Base-by-base conservation (phyloP, 2,329 filamentous ascomycete genomes). In the Diplodia corticola region DNA sequence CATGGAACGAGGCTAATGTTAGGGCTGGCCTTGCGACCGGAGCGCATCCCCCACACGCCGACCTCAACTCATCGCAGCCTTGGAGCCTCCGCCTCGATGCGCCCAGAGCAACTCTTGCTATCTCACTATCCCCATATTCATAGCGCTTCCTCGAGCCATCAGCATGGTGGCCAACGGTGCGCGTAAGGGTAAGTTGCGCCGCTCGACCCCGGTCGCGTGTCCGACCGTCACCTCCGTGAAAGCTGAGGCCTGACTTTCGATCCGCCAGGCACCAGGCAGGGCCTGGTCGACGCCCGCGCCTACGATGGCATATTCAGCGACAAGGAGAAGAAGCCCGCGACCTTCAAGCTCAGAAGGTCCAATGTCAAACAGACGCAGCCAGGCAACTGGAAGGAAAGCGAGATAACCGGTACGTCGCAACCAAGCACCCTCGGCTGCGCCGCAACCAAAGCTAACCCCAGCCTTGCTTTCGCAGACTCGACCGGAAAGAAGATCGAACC, bases 371-470 rank as follows among this genome's bases (percentile, higher is more conserved):
- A 88, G 65, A 86, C 79, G 65, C 88, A 89, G 71, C 85, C 88
- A 4, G 89, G 89, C 26, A 91, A 90, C 72, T 91, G 89, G 89
- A 86, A 85, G 71, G 89, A 91, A 71, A 86, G 82, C 70, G 81
- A 89, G 54, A 79, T 86, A 28, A 87, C 88, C 71, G 86, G 89
- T 89, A 80, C 44, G 80, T 68, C 57, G 12, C 40, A 49, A 26
- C 30, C 46, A n/a, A 2, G 6, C 37, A 40, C 20, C 13, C 55
- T 17, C n/a, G n/a, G 26, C 55, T 48, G 40, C 55, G 55, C 44
- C 26, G 33, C 17, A 48, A 33, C 6, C 24, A 5, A 49, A 22
- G 24, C 49, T 66, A n/a, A 66, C 15, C 20, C 13, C 26, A 17
- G 28, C 44, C 30, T 44, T 51, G n/a, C 9, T 51, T 30, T 33